Evolutionary conservation across 768 basidiomycete genomes (phyloP).

Genomic region (Leucocoprinus birnbaumii): DNA sequence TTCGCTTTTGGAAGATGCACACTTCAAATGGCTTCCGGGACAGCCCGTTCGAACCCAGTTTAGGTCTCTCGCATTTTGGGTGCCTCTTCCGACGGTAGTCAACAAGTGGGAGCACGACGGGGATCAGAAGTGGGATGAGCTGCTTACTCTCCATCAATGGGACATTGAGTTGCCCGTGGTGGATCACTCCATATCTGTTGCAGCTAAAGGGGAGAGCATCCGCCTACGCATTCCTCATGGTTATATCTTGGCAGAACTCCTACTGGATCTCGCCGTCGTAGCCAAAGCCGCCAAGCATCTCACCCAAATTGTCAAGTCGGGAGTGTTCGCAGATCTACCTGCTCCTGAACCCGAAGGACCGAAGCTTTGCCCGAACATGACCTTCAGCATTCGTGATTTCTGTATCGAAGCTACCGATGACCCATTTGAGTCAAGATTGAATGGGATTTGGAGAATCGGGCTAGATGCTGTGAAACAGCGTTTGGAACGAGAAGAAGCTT

Average conservation of each 20-base stretch:
- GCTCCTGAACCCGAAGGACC: slow-evolving; percentile 69
- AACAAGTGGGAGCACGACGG: slow-evolving; percentile 30
- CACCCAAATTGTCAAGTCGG: slow-evolving; percentile 46
- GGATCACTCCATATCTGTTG: slow-evolving; percentile 35
- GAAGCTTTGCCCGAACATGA: slow-evolving; percentile 65
- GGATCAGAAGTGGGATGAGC: slow-evolving; percentile 69
- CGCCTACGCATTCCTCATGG: slow-evolving; percentile 79
- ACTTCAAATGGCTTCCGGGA: slow-evolving; percentile 19
- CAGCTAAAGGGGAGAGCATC: slow-evolving; percentile 57
- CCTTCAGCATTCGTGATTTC: slow-evolving; percentile 55
- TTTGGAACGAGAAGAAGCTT: slow-evolving; percentile 76
- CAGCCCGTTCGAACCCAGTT: slow-evolving; percentile 31
- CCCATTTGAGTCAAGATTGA: slow-evolving; percentile 75
- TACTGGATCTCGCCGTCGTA: slow-evolving; percentile 66
- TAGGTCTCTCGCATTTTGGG: slow-evolving; percentile 50
- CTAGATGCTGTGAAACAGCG: slow-evolving; percentile 67
- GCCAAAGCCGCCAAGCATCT: slow-evolving; percentile 78
- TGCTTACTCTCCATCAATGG: slow-evolving; percentile 58
- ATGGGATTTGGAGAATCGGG: slow-evolving; percentile 72
- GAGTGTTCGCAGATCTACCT: slow-evolving; percentile 51
- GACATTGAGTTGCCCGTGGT: slow-evolving; percentile 32
- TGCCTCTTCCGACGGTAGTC: slow-evolving; percentile 42
- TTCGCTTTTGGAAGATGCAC: slow-evolving; percentile 40
- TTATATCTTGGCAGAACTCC: slow-evolving; percentile 72
- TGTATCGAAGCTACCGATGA: slow-evolving; percentile 83